A percentile compares a stretch with the other conserved stretches of the same genome.
Conservation (phyloP, 192 early-diverging fungal species). For the Diversispora eburnea region DNA sequence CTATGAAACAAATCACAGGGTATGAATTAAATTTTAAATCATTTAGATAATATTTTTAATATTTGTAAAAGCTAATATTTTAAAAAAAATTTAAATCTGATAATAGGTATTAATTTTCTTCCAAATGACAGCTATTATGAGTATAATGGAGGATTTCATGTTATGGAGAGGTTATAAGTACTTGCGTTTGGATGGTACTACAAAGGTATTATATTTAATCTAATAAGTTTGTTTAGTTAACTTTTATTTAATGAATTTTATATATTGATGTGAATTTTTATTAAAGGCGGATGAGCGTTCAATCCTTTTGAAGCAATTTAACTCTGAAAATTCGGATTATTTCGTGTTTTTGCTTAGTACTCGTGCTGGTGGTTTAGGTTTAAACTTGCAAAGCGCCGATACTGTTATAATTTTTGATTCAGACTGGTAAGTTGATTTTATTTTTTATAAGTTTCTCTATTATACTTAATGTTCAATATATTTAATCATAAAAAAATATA, state of each 20-base stretch:
- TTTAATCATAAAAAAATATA: slow-evolving; percentile 4
- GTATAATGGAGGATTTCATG: slow-evolving; percentile 95
- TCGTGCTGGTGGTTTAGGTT: slow-evolving; percentile 80
- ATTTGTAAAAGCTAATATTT: background rate
- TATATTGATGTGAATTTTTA: background rate
- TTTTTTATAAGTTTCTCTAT: background rate
- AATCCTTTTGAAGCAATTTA: slow-evolving; percentile 75
- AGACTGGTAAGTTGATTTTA: slow-evolving; percentile 69
- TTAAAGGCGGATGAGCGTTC: slow-evolving; percentile 75
- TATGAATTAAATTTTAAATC: slow-evolving; percentile 54
- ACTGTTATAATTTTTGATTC: slow-evolving; percentile 98
- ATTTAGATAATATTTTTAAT: background rate
- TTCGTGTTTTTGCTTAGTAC: slow-evolving; percentile 93
- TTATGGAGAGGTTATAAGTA: slow-evolving; percentile 65
- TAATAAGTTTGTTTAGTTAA: too few species aligned
- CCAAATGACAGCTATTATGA: slow-evolving; percentile 91
- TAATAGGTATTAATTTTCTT: slow-evolving; percentile 69
- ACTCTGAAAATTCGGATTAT: slow-evolving; percentile 71
- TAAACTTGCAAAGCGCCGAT: slow-evolving; percentile 62
- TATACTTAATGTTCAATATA: background rate
- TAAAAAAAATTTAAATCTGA: background rate
- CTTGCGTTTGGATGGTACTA: slow-evolving; percentile 89
- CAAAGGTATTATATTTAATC: slow-evolving; percentile 48
- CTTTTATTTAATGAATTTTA: too few species aligned
- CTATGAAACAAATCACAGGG: slow-evolving; percentile 73